These are phyloP conservation scores for Ascochyta pisi DNA, from an alignment of 2,329 filamentous ascomycete species.

Conservation along the genomic window DNA sequence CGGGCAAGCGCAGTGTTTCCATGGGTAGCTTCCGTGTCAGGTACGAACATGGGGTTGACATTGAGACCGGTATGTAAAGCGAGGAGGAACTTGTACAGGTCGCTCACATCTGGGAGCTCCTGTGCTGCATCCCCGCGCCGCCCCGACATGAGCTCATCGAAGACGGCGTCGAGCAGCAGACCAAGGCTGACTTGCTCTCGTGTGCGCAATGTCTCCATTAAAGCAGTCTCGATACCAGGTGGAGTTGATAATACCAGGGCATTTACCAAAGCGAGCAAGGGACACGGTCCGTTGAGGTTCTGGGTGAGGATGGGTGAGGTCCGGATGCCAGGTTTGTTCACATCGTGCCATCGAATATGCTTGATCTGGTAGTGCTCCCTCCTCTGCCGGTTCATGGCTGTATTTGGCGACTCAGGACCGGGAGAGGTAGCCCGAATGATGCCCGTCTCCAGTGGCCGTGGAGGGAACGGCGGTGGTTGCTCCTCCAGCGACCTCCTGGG, in stretches of 20 bases:
- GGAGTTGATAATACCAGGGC: constrained; percentile 85
- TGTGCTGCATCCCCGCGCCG: constrained; percentile 68
- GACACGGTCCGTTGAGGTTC: constrained; percentile 93
- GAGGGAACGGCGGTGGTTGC: constrained; percentile 41
- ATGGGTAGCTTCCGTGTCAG: constrained; percentile 54
- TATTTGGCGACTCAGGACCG: constrained; percentile 50
- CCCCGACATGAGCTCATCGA: constrained; percentile 89
- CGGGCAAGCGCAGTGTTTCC: constrained; percentile 42
- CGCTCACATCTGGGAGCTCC: constrained; percentile 81
- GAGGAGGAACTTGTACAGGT: constrained; percentile 86
- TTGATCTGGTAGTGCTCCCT: constrained; percentile 92
- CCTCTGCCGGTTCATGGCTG: constrained; percentile 54
- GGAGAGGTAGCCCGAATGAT: constrained; percentile 21
- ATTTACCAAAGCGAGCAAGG: constrained; percentile 90
- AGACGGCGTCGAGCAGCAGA: constrained; percentile 84
- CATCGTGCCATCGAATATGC: constrained; percentile 84
- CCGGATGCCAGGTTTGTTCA: constrained; percentile 65
- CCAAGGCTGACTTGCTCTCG: constrained; percentile 89
- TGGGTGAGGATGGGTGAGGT: constrained; percentile 89
- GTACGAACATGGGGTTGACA: constrained; percentile 88
- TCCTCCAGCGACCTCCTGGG: constrained; percentile 45
- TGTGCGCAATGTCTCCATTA: constrained; percentile 78
- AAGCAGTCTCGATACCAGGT: constrained; percentile 68
- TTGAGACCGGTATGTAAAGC: constrained; percentile 97
- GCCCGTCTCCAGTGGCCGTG: constrained; percentile 40